Percentiles rank a stretch among this genome's conserved stretches.
These are phyloP conservation scores for Pseudogymnoascus sp. DNA, from an alignment of 2,329 filamentous ascomycete genomes.

Conservation along the genomic window DNA sequence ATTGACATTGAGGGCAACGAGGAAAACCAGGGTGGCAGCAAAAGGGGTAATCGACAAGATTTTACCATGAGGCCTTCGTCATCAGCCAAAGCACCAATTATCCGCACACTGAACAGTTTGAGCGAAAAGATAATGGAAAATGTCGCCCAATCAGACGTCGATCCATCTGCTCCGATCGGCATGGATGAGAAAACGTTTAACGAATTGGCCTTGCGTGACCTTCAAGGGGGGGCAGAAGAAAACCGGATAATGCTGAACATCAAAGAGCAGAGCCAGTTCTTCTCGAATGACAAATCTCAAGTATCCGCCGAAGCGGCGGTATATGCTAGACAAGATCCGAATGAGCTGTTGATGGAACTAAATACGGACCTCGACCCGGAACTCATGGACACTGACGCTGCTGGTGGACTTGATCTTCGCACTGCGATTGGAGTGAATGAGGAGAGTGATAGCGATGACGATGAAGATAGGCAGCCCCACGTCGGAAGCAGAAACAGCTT, in stretches of 20 bases:
- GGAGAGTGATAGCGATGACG: constrained; percentile 59
- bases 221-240: constrained; percentile 65
- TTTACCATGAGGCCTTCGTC: constrained; percentile 75
- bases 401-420: constrained; percentile 50
- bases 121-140: constrained; percentile 91
- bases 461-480: constrained; percentile 44
- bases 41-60: constrained; percentile 75
- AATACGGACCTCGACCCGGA: constrained; percentile 47
- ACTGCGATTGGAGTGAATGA: constrained; percentile 60
- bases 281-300: constrained; percentile 47
- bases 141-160: constrained; percentile 68
- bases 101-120: constrained; percentile 78
- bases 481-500: constrained; percentile 64
- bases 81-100: constrained; percentile 72
- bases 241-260: constrained; percentile 77
- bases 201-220: constrained; percentile 68
- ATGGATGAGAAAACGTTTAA: constrained; percentile 66
- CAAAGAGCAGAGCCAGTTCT: constrained; percentile 77
- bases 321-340: constrained; percentile 62
- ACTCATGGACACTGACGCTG: constrained; percentile 38
- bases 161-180: constrained; percentile 54
- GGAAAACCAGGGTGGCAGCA: constrained; percentile 80
- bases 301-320: constrained; percentile 31
- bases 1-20: constrained; percentile 93
- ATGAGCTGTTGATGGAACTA: constrained; percentile 56